Percentiles rank a stretch among this genome's conserved stretches.
Conservation (phyloP, 2,329 filamentous ascomycete species). For the Colletotrichum cuscutae region DNA sequence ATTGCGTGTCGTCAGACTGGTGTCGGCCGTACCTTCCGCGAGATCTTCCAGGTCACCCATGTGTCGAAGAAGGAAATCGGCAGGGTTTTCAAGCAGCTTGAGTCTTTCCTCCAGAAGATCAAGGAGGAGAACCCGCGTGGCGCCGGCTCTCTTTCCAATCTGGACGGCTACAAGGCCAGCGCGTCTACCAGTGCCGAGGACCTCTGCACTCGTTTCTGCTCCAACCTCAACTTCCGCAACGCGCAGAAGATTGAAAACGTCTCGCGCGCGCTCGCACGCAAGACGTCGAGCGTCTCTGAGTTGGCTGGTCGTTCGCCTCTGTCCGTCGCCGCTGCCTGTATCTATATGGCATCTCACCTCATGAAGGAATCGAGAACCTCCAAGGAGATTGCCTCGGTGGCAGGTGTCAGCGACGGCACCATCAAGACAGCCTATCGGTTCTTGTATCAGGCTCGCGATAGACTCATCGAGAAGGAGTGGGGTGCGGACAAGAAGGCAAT, state of each 20-base stretch:
- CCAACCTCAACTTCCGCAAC: constrained; percentile 78
- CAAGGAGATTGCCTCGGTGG: constrained; percentile 87
- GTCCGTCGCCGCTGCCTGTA: constrained; percentile 93
- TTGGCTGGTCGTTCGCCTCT: constrained; percentile 93
- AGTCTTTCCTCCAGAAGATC: constrained; percentile 84
- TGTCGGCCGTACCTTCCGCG: constrained; percentile 89
- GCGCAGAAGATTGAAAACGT: constrained; percentile 82
- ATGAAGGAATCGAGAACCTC: constrained; percentile 82
- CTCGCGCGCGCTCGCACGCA: constrained; percentile 80
- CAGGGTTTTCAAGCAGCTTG: constrained; percentile 91
- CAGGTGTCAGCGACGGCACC: constrained; percentile 94
- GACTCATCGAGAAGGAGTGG: constrained; percentile 81
- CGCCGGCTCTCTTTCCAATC: constrained; percentile 63
- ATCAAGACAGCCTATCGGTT: constrained; percentile 96
- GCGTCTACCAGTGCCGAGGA: constrained; percentile 83
- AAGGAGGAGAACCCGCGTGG: constrained; percentile 69
- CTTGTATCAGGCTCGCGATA: constrained; percentile 79
- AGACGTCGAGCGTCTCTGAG: constrained; percentile 80
- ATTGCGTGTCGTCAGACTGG: constrained; percentile 93
- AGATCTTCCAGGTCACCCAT: constrained; percentile 92
- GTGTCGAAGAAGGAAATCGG: constrained; percentile 98
- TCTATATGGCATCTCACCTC: constrained; percentile 93
- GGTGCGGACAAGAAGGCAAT: constrained; percentile 77
- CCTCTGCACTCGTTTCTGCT: constrained; percentile 91
- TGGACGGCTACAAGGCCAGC: constrained; percentile 78